These are phyloP conservation scores for Jatropha podagrica DNA, from an alignment of 441 rosid species.

Conservation along the genomic window DNA sequence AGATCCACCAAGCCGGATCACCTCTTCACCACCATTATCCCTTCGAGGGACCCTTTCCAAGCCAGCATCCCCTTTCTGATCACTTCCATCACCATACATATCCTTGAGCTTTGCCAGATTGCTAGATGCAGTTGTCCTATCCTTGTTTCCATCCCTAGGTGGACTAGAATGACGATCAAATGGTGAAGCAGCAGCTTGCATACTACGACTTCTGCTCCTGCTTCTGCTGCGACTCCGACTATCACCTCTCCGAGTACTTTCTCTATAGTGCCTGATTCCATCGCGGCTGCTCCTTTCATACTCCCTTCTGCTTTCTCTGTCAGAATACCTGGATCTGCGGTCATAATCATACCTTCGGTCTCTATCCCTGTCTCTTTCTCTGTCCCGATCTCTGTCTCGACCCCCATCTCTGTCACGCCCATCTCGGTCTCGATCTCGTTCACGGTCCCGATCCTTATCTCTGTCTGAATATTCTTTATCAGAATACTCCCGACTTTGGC, in stretches of 20 bases:
- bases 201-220: slow-evolving; percentile 64
- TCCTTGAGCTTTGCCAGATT: slow-evolving; percentile 92
- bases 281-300: slow-evolving; percentile 35
- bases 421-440: slow-evolving; percentile 26
- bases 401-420: slow-evolving; percentile 24
- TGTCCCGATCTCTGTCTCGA: slow-evolving; percentile 29
- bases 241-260: slow-evolving; percentile 37
- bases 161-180: slow-evolving; percentile 57
- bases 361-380: slow-evolving; percentile 44
- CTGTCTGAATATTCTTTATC: slow-evolving; percentile 51
- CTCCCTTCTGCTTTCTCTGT: slow-evolving; percentile 57
- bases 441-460: slow-evolving; percentile 28
- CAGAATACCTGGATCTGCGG: slow-evolving; percentile 50
- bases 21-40: slow-evolving; percentile 76
- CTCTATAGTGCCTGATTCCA: slow-evolving; percentile 44
- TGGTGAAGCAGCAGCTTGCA: slow-evolving; percentile 43
- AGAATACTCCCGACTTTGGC: slow-evolving; percentile 67
- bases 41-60: slow-evolving; percentile 51
- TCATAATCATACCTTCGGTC: slow-evolving; percentile 56
- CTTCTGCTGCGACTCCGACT: slow-evolving; percentile 70
- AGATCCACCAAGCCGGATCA: slow-evolving; percentile 88
- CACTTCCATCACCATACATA: slow-evolving; percentile 69
- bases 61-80: slow-evolving; percentile 47
- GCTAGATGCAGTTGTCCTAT: slow-evolving; percentile 51
- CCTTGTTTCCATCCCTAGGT: slow-evolving; percentile 48